Evolutionary conservation across 352 stramenopile species (phyloP).

Genomic region (Phytophthora palmivora): DNA sequence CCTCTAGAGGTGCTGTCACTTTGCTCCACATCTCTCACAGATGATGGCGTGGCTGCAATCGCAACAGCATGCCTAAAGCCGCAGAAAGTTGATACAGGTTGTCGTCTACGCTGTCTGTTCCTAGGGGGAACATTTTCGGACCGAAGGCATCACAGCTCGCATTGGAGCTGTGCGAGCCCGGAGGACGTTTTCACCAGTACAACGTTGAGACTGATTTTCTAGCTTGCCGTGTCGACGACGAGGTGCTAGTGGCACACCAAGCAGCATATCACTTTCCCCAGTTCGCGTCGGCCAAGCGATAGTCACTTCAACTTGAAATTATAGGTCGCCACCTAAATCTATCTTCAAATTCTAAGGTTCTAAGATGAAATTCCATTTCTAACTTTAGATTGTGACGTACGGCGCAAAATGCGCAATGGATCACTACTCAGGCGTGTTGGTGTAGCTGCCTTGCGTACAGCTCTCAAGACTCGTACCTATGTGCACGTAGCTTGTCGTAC

Average conservation of each 20-base stretch:
- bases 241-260: slow-evolving; percentile 61
- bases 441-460: not conserved
- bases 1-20: slow-evolving; percentile 55
- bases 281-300: slow-evolving; percentile 62
- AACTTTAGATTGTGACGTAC: slow-evolving; percentile 3
- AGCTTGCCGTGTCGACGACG: slow-evolving; percentile 36
- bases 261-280: slow-evolving; percentile 38
- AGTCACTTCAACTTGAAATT: slow-evolving; percentile 24
- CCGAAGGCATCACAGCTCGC: slow-evolving; percentile 40
- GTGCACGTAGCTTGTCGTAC: not conserved
- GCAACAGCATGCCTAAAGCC: slow-evolving; percentile 48
- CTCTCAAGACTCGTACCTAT: not conserved
- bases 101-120: slow-evolving; percentile 49
- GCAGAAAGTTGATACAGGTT: slow-evolving; percentile 32
- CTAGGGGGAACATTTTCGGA: slow-evolving; percentile 79
- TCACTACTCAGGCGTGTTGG: not conserved
- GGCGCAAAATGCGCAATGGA: slow-evolving; percentile 30
- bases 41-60: slow-evolving; percentile 53
- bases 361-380: slow-evolving; percentile 2
- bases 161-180: slow-evolving; percentile 44
- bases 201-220: slow-evolving; percentile 68
- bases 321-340: too few species aligned
- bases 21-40: slow-evolving; percentile 67
- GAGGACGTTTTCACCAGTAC: slow-evolving; percentile 44
- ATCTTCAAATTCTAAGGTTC: too few species aligned